A percentile compares a stretch with the other conserved stretches of the same genome.
phyloP scores from a whole-genome alignment of 2,329 filamentous ascomycete genomes.

The Verticillium isaacii region DNA sequence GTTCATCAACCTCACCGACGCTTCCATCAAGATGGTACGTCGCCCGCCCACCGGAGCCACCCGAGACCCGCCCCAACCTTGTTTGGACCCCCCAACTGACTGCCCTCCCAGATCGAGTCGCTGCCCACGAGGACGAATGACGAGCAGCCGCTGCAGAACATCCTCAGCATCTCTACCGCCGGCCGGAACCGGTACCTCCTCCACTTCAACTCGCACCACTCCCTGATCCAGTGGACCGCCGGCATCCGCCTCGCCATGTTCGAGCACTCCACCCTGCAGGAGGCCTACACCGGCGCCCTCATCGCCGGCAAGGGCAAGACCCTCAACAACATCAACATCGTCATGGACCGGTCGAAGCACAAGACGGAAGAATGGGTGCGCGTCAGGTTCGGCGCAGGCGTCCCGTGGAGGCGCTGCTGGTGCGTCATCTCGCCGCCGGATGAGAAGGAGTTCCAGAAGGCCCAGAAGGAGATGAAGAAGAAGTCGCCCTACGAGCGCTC shows the following conservation, averaged over 20 bases:
- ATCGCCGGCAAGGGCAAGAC: conserved; percentile 90
- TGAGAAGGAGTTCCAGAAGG: conserved; percentile 83
- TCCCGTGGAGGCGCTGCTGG: conserved; percentile 95
- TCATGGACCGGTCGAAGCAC: conserved; percentile 76
- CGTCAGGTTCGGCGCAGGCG: conserved; percentile 91
- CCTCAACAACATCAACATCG: conserved; percentile 83
- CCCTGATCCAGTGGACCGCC: conserved; percentile 91
- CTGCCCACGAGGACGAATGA: conserved; percentile 74
- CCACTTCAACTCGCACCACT: conserved; percentile 93
- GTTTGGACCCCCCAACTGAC: neutral
- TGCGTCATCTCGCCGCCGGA: conserved; percentile 90
- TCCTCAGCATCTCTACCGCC: conserved; percentile 91
- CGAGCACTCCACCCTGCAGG: conserved; percentile 87
- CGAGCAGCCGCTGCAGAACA: conserved; percentile 84
- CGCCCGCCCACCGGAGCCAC: neutral
- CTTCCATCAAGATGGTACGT: conserved; percentile 92
- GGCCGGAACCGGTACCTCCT: conserved; percentile 92
- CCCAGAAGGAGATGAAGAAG: conserved; percentile 78
- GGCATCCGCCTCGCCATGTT: conserved; percentile 91
- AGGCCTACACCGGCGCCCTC: conserved; percentile 92
- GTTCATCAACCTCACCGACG: conserved; percentile 96
- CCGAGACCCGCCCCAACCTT: neutral
- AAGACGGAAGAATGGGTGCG: conserved; percentile 89
- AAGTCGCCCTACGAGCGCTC: conserved; percentile 78
- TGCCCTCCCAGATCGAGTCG: conserved; percentile 69